Evolutionary conservation across 2,329 filamentous ascomycete genomes (phyloP), one percentile per base, ranked within the genome.

Genomic region (Xylaria sp.): DNA sequence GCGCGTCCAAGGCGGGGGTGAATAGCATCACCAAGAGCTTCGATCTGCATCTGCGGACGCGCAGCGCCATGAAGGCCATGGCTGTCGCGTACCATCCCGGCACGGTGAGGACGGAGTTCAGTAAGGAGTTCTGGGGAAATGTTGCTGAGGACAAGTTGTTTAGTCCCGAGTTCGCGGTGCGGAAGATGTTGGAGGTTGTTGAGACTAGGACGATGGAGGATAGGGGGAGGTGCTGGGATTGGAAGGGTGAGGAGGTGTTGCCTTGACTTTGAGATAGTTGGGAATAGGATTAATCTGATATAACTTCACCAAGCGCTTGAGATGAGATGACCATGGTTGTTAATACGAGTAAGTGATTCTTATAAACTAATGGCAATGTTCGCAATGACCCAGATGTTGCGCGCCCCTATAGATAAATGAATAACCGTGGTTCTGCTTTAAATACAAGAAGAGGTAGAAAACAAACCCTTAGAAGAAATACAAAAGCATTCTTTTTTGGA

Each of bases 61-160:
- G 84, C 48, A 85, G 86, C 66, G 88, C 85, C 0, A 85, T 86
- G 0, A 88, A 87, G 60, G 91, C 91, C 0, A 83, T 93, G 71
- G 88, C 89, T 0, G 81, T 97, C 12, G 86, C 86, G 10, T 85
- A 96, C 75, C 93, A 96, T 79, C 93, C 93, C 0, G 93, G 93
- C 2, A 96, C 93, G 0, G 92, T 96, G 57, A 89, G 86, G 81
- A 96, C 93, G 59, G 89, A 86, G 10, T 80, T 97, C 69, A 93
- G 89, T 70, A 85, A 83, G 74, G 89, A 89, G 50, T 96, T 92
- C 76, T 95, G 92, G 92, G 82, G 76, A 0, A 87, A 83, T 46
- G 89, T 91, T 48, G 83, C 83, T 53, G 83, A 86, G 72, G 83
- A 76, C 1, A 89, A 90, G 78, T 80, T 96, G 72, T 90, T 95